phyloP scores from a whole-genome alignment of 768 basidiomycete species.

The Terana coerulea region DNA sequence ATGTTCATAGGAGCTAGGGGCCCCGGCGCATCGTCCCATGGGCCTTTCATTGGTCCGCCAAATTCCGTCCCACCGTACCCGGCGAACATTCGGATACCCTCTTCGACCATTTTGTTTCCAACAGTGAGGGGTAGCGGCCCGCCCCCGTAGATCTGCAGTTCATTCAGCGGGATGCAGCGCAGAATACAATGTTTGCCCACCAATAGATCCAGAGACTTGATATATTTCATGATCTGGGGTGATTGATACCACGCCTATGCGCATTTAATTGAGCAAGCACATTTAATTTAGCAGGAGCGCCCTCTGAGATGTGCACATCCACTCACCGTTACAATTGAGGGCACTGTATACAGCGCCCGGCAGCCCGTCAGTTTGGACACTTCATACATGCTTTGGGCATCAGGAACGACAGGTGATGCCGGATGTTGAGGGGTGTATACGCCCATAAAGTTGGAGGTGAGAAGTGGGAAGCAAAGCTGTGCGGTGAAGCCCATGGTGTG shows the following conservation, averaged over 20 bases:
- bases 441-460: slow-evolving; percentile 14
- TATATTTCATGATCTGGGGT: neutral
- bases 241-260: slow-evolving; percentile 8
- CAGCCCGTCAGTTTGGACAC: neutral
- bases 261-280: neutral
- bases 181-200: neutral
- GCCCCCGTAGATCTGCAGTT: slow-evolving; percentile 1
- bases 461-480: neutral
- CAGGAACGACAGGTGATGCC: slow-evolving; percentile 19
- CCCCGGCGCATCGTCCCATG: neutral
- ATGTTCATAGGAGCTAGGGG: neutral
- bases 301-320: too few relatives aligned
- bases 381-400: slow-evolving; percentile 17
- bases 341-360: too few relatives aligned
- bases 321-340: too few relatives aligned
- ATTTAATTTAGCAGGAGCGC: neutral
- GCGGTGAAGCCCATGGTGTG: slow-evolving; percentile 13
- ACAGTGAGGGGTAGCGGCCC: neutral
- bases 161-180: neutral
- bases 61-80: slow-evolving; percentile 9
- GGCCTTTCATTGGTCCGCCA: neutral
- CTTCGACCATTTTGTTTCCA: slow-evolving; percentile 2
- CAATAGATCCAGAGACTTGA: neutral
- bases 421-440: slow-evolving; percentile 22
- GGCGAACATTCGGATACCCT: neutral